Base-by-base conservation (phyloP, 495 filamentous ascomycete genomes). In the Thermothielavioides terrestris region DNA sequence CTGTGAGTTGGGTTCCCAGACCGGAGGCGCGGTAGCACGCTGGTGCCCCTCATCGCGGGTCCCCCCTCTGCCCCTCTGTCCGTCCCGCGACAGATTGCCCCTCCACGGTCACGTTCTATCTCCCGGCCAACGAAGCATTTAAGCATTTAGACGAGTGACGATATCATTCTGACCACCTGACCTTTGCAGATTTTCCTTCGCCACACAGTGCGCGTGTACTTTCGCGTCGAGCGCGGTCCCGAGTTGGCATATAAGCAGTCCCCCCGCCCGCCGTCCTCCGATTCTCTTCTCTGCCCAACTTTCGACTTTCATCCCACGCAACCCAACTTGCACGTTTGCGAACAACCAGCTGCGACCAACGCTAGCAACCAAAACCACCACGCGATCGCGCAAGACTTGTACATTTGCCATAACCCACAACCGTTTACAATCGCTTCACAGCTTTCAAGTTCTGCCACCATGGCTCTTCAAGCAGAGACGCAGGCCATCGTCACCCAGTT, bases 401-500 rank as follows among this genome's bases (percentile, higher is more conserved):
- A 59, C 10, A 60, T 69, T 42, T 79, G 75, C 67, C 64, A 72
- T 49, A 70, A 63, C 34, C 74, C 65, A 23, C 59, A 57, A 12
- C 71, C 74, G 11, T 77, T 77, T 53, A 64, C 72, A 17, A 75
- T 69, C 9, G 49, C 60, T 25, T 63, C 71, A 6, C 74, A 75
- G 0, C 59, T 69, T 28, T 76, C 75, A 42, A 61, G 60, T 60
- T 66, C 68, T 32, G 67, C 59, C 65, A 65, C 67, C 40, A 78
- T 79, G 77, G 68, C 79, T 18, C 71, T 95, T 52, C 69, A 82
- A 50, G 77, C 84, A 43, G 82, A 86, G 64, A 86, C 89, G 15
- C 76, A 81, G 77, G 77, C 75, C 59, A 83, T 98, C 54, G 86
- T 86, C 51, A 76, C 75, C 51, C 79, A 94, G 66, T 97, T 98